These are phyloP conservation scores for Colletotrichum australisinense DNA, from an alignment of 2,329 filamentous ascomycete species.

Conservation along the genomic window DNA sequence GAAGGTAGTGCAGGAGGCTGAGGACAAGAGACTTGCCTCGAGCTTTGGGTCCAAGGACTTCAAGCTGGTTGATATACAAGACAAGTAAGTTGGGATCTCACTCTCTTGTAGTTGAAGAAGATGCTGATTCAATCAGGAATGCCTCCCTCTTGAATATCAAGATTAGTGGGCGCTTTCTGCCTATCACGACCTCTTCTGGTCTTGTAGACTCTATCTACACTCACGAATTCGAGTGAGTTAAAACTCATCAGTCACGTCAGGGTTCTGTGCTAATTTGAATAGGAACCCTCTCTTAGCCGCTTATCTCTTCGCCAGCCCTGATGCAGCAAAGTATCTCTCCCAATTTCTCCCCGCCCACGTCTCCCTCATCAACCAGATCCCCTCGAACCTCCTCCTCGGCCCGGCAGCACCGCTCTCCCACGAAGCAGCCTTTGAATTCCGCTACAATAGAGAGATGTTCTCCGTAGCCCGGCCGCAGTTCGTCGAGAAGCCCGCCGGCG, in stretches of 20 bases:
- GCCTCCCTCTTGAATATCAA: slow-evolving; percentile 27
- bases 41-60: slow-evolving; percentile 33
- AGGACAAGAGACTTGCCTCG: slow-evolving; percentile 38
- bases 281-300: slow-evolving; percentile 48
- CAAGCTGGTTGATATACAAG: slow-evolving; percentile 29
- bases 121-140: slow-evolving; percentile 1
- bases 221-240: slow-evolving; percentile 19
- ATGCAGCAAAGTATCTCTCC: slow-evolving; percentile 67
- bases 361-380: slow-evolving; percentile 69
- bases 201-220: slow-evolving; percentile 21
- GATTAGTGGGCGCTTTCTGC: slow-evolving; percentile 40
- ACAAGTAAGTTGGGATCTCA: slow-evolving; percentile 39
- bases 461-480: slow-evolving; percentile 27
- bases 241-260: neutral
- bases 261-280: slow-evolving; percentile 29
- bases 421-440: slow-evolving; percentile 13
- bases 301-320: slow-evolving; percentile 63
- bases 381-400: slow-evolving; percentile 58
- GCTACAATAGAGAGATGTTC: slow-evolving; percentile 31
- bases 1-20: slow-evolving; percentile 40
- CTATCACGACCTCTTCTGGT: slow-evolving; percentile 38
- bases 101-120: slow-evolving; percentile 39
- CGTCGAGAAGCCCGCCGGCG: slow-evolving; percentile 11
- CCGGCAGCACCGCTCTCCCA: slow-evolving; percentile 22
- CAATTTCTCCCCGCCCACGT: slow-evolving; percentile 64